Evolutionary conservation across 192 early-diverging fungal genomes (phyloP).

Genomic region (Coemansia javaensis): DNA sequence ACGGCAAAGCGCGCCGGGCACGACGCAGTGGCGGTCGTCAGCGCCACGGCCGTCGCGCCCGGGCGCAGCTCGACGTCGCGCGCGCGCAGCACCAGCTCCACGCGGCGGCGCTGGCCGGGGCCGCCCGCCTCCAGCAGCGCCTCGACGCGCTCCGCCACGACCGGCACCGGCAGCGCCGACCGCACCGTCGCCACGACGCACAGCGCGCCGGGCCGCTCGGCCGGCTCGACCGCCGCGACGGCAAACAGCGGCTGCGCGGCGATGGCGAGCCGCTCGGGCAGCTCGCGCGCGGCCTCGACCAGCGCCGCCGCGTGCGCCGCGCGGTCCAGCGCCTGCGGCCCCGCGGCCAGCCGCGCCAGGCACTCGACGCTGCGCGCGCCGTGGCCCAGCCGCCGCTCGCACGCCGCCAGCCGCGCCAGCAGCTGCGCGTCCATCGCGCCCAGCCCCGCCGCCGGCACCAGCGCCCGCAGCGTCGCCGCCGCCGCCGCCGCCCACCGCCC

Average conservation of each 20-base stretch:
- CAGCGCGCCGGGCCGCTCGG: conserved; percentile 2
- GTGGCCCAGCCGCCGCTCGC: conserved; percentile 27
- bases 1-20: conserved; percentile 28
- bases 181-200: conserved; percentile 2
- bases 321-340: conserved; percentile 9
- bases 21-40: conserved; percentile 23
- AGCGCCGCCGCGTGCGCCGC: conserved; percentile 13
- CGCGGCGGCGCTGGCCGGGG: conserved; percentile 10
- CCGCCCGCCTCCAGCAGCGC: conserved; percentile 7
- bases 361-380: conserved; percentile 9
- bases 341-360: conserved; percentile 16
- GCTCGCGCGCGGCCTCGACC: conserved; percentile 4
- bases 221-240: conserved; percentile 1
- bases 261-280: neutral
- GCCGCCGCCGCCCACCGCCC: conserved; percentile 33
- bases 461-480: conserved; percentile 17
- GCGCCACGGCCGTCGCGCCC: conserved; percentile 2
- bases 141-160: conserved; percentile 11
- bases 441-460: conserved; percentile 6
- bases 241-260: conserved; percentile 2
- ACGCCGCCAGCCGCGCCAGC: conserved; percentile 27
- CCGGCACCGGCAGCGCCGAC: conserved; percentile 1
- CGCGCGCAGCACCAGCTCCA: conserved; percentile 17
- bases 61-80: conserved; percentile 1
- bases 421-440: conserved; percentile 15